These are phyloP conservation scores for Canna indica DNA, from an alignment of 176 grass and related monocot species.

Conservation along the genomic window DNA sequence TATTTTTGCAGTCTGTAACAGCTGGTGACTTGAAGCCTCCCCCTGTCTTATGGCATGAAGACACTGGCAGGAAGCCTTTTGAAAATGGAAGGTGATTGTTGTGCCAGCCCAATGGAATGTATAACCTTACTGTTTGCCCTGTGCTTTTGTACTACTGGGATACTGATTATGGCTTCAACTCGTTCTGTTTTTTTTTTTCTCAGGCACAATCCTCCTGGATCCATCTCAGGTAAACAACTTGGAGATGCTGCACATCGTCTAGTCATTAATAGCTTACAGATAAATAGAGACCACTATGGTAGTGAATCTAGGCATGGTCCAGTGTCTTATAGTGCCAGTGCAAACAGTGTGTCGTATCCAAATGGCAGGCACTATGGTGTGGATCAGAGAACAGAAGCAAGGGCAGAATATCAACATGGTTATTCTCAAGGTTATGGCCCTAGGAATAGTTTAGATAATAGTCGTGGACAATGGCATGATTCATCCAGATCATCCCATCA, in stretches of 20 bases:
- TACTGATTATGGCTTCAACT: neutral
- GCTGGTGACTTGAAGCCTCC: conserved; percentile 83
- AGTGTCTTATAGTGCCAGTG: conserved; percentile 37
- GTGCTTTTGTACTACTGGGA: neutral
- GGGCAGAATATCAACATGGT: conserved; percentile 32
- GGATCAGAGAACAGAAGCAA: conserved; percentile 28
- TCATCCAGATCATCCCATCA: conserved; percentile 32
- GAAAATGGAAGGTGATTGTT: conserved; percentile 39
- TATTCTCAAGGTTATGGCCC: conserved; percentile 32
- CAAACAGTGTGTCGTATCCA: conserved; percentile 34
- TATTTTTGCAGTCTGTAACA: conserved; percentile 49
- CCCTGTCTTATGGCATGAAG: conserved; percentile 93
- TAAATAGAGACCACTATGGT: conserved; percentile 18
- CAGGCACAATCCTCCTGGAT: conserved; percentile 70
- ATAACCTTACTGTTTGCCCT: neutral
- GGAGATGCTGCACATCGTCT: conserved; percentile 75
- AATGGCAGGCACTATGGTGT: conserved; percentile 24
- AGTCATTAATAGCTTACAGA: conserved; percentile 64
- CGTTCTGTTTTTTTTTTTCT: conserved; percentile 11
- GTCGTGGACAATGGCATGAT: conserved; percentile 26
- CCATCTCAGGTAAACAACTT: conserved; percentile 59
- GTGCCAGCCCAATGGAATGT: neutral
- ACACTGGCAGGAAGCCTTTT: conserved; percentile 58
- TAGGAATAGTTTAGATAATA: conserved; percentile 20
- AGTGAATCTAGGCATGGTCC: conserved; percentile 23